These are phyloP conservation scores for Rubus parviflorus DNA, from an alignment of 306 rosid species.

Conservation along the genomic window DNA sequence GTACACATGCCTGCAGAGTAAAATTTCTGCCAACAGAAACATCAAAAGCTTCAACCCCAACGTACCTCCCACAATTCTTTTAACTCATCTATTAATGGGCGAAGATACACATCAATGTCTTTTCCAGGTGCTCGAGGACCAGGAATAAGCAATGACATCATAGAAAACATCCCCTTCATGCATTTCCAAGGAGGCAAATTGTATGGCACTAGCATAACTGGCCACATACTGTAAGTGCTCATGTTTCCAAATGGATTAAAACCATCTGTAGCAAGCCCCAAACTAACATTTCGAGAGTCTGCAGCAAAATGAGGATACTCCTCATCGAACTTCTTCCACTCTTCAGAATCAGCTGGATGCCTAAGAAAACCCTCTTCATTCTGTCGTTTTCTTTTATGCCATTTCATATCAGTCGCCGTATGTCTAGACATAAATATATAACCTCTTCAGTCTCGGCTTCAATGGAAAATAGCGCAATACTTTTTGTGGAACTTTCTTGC, in stretches of 20 bases:
- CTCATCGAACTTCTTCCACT: not conserved
- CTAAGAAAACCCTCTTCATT: not conserved
- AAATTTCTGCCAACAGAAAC: not conserved
- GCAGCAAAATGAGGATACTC: not conserved
- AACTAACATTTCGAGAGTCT: not conserved
- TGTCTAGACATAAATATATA: no score
- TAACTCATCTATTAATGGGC: not conserved
- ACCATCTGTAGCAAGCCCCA: not conserved
- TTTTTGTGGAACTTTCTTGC: not conserved
- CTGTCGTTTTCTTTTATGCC: not conserved
- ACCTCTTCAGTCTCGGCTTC: not conserved
- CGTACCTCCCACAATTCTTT: slow-evolving; percentile 1
- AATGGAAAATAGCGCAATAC: not conserved
- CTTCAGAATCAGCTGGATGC: not conserved
- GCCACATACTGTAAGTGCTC: not conserved
- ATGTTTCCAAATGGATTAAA: not conserved
- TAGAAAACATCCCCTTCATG: not conserved
- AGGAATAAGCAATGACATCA: not conserved
- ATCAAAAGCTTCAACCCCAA: not conserved
- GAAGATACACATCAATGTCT: not conserved
- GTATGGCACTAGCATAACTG: not conserved
- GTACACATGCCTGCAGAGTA: not conserved
- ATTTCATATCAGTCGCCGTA: not conserved
- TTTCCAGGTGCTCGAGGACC: not conserved
- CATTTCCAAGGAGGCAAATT: not conserved